Evolutionary conservation across 1,284 basidiomycete species (phyloP).

Genomic region (Trichosporon sp.): DNA sequence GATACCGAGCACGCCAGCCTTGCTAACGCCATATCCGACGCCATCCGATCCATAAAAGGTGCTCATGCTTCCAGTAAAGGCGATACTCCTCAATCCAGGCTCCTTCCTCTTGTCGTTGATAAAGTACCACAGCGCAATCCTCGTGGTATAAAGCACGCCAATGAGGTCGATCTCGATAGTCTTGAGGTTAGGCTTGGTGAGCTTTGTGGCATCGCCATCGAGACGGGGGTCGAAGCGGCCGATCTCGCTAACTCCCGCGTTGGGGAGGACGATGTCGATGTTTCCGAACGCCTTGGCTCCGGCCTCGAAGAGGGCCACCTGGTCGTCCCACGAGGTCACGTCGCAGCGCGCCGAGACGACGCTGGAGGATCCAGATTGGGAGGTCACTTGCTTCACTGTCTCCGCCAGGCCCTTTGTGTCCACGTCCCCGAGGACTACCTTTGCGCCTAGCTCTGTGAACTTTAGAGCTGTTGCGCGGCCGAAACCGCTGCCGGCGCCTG

Average conservation of each 20-base stretch:
- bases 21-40: slow-evolving; percentile 16
- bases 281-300: slow-evolving; percentile 10
- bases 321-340: slow-evolving; percentile 20
- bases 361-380: background rate
- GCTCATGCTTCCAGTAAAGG: slow-evolving; percentile 13
- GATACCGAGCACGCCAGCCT: slow-evolving; percentile 18
- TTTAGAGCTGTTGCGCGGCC: slow-evolving; percentile 16
- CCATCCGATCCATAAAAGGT: slow-evolving; percentile 16
- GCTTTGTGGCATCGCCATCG: slow-evolving; percentile 4
- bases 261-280: slow-evolving; percentile 21
- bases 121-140: slow-evolving; percentile 19
- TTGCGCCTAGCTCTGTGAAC: slow-evolving; percentile 15
- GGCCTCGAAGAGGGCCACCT: slow-evolving; percentile 15
- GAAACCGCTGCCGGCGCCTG: slow-evolving; percentile 16
- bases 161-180: slow-evolving; percentile 20
- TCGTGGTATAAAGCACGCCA: slow-evolving; percentile 17
- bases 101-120: slow-evolving; percentile 14
- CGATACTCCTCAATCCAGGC: slow-evolving; percentile 8
- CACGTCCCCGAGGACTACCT: slow-evolving; percentile 19
- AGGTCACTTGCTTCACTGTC: slow-evolving; percentile 1
- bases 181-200: slow-evolving; percentile 15
- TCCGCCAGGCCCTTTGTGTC: slow-evolving; percentile 8
- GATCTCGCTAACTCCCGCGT: slow-evolving; percentile 17
- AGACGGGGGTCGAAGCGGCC: slow-evolving; percentile 13
- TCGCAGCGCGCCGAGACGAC: slow-evolving; percentile 23